These are phyloP conservation scores for Malus hybrid DNA, from an alignment of 331 rosid genomes.

Conservation along the genomic window DNA sequence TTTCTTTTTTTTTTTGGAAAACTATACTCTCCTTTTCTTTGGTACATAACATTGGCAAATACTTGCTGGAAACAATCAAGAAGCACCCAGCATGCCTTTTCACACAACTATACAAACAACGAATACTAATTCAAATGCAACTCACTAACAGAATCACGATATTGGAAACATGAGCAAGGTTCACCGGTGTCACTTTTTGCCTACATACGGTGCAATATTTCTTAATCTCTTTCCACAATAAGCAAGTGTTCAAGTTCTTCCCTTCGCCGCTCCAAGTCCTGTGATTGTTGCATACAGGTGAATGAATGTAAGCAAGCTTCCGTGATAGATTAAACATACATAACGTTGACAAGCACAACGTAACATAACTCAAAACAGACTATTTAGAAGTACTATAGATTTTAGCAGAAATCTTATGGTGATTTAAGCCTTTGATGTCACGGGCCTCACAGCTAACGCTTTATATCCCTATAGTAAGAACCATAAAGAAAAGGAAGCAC, in stretches of 20 bases:
- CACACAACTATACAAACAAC: conserved; percentile 6
- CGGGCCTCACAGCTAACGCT: too few relatives aligned
- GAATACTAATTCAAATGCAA: neutral
- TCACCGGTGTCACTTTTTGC: neutral
- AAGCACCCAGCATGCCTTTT: neutral
- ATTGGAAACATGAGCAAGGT: neutral
- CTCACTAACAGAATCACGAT: neutral
- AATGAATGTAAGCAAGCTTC: neutral
- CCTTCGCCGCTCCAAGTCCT: conserved; percentile 65
- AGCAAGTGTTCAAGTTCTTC: conserved; percentile 64
- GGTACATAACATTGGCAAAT: neutral
- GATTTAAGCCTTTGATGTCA: too few relatives aligned
- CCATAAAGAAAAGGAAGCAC: neutral
- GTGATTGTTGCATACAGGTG: conserved; percentile 1
- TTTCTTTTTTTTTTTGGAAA: too few relatives aligned
- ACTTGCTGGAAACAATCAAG: neutral
- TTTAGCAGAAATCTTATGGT: too few relatives aligned
- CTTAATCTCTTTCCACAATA: conserved; percentile 32
- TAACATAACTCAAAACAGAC: neutral
- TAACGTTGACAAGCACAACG: neutral
- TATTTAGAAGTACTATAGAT: too few relatives aligned
- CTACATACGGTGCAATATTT: neutral
- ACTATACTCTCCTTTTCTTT: neutral
- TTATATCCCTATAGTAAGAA: neutral
- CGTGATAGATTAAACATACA: neutral